Conservation (phyloP, 2,329 filamentous ascomycete species). For the Ascocoryne sarcoides region DNA sequence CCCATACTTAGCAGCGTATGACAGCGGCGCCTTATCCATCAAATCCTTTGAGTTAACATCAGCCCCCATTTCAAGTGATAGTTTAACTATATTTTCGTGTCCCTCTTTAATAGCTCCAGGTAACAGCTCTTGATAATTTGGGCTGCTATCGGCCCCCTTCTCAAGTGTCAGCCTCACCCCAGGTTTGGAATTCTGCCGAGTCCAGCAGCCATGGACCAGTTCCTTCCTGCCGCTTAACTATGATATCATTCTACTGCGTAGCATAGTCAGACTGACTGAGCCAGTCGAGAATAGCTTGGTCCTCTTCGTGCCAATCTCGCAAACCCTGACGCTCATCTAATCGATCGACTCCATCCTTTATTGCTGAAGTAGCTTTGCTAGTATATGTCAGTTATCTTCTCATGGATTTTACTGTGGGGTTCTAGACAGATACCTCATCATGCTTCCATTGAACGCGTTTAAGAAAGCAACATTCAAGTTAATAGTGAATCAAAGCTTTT, state of each 20-base stretch:
- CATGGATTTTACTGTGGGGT: background rate
- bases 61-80: background rate
- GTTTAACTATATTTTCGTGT: background rate
- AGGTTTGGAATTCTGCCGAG: constrained; percentile 8
- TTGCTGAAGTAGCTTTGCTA: background rate
- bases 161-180: constrained; percentile 4
- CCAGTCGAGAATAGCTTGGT: constrained; percentile 30
- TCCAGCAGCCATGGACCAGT: constrained; percentile 12
- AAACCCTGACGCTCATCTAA: constrained; percentile 6
- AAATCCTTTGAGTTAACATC: background rate
- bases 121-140: constrained; percentile 12
- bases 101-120: constrained; percentile 1
- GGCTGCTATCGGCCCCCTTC: too few species aligned
- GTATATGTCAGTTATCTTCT: background rate
- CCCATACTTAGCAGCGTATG: background rate
- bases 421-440: background rate
- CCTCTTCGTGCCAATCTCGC: constrained; percentile 1
- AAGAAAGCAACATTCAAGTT: constrained; percentile 23
- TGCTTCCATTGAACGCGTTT: constrained; percentile 7
- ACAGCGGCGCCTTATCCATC: background rate
- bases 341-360: background rate
- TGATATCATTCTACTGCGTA: constrained; percentile 33
- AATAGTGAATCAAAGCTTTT: constrained; percentile 19
- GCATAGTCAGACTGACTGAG: constrained; percentile 30
- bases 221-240: constrained; percentile 26